phyloP scores from a whole-genome alignment of 768 basidiomycete species.

The Amyloporia xantha region DNA sequence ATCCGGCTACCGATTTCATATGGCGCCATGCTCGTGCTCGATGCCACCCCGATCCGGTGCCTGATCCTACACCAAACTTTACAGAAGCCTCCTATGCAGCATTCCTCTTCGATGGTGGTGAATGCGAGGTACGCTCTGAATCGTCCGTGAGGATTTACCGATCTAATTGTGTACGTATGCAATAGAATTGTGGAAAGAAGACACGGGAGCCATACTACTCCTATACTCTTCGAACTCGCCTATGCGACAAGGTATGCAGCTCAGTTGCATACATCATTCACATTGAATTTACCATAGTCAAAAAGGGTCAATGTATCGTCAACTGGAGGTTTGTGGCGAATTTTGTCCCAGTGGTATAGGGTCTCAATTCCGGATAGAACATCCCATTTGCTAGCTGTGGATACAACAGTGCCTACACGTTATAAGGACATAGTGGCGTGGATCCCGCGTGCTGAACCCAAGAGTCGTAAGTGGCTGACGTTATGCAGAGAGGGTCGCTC shows the following conservation, averaged over 20 bases:
- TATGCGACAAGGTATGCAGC: conserved; percentile 36
- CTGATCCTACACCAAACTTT: conserved; percentile 36
- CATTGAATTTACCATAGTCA: too few species aligned
- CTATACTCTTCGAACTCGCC: conserved; percentile 39
- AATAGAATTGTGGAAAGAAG: conserved; percentile 26
- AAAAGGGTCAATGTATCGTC: too few species aligned
- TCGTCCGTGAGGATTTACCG: not conserved
- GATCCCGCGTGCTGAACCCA: conserved; percentile 10
- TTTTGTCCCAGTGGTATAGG: too few species aligned
- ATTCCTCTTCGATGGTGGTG: conserved; percentile 51
- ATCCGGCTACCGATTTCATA: conserved; percentile 41
- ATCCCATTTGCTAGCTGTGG: not conserved
- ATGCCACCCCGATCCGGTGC: conserved; percentile 30
- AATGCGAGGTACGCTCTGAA: conserved; percentile 41
- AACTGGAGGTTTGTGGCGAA: too few species aligned
- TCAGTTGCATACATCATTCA: not conserved
- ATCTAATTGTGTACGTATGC: not conserved
- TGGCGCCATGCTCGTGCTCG: conserved; percentile 49
- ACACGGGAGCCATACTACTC: conserved; percentile 37
- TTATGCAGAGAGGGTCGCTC: too few species aligned
- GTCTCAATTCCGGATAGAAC: too few species aligned
- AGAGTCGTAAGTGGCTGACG: not conserved
- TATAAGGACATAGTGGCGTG: conserved; percentile 11
- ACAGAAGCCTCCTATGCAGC: conserved; percentile 59
- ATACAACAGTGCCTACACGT: not conserved